Conservation (phyloP, 257 asterid genomes). For the Anisodus tanguticus region DNA sequence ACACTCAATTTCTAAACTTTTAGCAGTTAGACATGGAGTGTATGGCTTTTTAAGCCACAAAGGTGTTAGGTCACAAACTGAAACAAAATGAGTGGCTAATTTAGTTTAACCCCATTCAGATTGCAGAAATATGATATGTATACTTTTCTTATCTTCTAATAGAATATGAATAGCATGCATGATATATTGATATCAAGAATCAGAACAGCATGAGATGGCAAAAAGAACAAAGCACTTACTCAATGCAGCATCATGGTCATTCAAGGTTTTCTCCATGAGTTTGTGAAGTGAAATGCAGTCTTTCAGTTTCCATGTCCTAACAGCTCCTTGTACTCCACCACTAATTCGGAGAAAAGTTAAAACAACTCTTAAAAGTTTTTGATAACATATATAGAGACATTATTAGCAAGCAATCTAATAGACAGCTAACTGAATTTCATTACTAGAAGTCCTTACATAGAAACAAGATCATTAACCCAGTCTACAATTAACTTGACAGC, state of each 20-base stretch:
- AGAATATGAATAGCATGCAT: neutral
- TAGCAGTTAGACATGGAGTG: neutral
- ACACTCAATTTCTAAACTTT: neutral
- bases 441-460: conserved; percentile 56
- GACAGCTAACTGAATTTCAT: conserved; percentile 10
- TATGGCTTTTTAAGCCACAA: neutral
- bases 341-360: conserved; percentile 44
- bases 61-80: conserved; percentile 20
- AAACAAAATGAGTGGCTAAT: conserved; percentile 21
- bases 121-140: neutral
- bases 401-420: neutral
- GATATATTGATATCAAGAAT: neutral
- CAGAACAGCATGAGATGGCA: conserved; percentile 5
- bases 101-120: neutral
- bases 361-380: conserved; percentile 28
- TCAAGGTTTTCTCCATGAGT: conserved; percentile 56
- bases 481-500: conserved; percentile 79
- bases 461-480: conserved; percentile 51
- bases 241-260: conserved; percentile 74
- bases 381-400: neutral
- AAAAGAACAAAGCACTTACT: conserved; percentile 47
- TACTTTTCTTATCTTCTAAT: neutral
- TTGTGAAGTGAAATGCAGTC: conserved; percentile 79
- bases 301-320: conserved; percentile 59
- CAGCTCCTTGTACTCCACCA: conserved; percentile 54